Base-by-base conservation (phyloP, 169 alveolate genomes). In the Plasmodium adleri region DNA sequence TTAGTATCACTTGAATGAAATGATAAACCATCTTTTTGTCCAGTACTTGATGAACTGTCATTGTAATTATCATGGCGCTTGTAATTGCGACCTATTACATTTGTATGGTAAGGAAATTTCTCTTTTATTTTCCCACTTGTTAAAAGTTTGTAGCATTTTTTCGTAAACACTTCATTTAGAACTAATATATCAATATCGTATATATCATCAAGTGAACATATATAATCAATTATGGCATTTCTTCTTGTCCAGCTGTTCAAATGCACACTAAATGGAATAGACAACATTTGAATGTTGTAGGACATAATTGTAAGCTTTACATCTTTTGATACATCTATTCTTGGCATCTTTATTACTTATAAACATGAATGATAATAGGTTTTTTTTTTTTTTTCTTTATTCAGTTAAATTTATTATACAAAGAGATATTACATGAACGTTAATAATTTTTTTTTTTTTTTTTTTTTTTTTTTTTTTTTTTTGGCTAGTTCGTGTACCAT, bases 261-360 rank as follows among this genome's bases (percentile, higher is more conserved):
- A 10, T 59, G 26, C 3, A 78, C 88, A 56, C 74, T 63, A 50
- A 89, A 39, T 8, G 88, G 71, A 12, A 63, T 22, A 1, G 93
- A 74, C 15, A 93, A 20, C 56, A 92, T 92, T 88, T 93, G 95
- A 4, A 94, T 88, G 58, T 94, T 94, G 86, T 94, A 94, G 24
- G 91, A 73, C 95, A 94, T 90, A 58, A 87, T 87, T 3, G 88
- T 87, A 12, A 87, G 13, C 17, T n/a, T 52, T 20, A 45, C 64
- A 9, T 80, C 56, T 12, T 52, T 9, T 39, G 6, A 17, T 47
- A 24, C 6, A 9, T 26, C 13, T 45, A 62, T 7, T 17, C n/a
- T 20, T 15, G 22, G 15, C 74, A 45, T 62, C 28, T 76, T 62
- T 28, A 54, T 72, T 6, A 17, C 26, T 60, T 20, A 60, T 60